Evolutionary conservation across 257 asterid species (phyloP).

Genomic region (Capsicum pubescens): DNA sequence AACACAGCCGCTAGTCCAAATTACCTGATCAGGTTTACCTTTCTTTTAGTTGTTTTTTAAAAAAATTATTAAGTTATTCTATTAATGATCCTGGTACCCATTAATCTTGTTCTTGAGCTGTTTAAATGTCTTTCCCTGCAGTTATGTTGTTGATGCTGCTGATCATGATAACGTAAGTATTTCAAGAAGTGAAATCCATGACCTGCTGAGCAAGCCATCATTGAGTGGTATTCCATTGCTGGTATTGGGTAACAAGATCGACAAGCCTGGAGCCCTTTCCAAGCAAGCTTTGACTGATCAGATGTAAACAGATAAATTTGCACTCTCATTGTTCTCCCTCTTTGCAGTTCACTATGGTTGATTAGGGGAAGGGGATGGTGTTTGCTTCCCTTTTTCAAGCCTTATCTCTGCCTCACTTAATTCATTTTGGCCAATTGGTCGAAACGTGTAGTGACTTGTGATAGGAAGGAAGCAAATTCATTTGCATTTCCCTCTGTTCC

Average conservation of each 20-base stretch:
- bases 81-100: neutral
- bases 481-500: neutral
- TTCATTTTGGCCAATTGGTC: conserved; percentile 7
- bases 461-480: neutral
- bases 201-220: conserved; percentile 87
- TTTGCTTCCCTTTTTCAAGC: neutral
- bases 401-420: neutral
- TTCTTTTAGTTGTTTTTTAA: neutral
- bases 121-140: conserved; percentile 40
- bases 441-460: neutral
- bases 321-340: neutral
- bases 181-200: conserved; percentile 88
- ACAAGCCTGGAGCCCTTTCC: conserved; percentile 80
- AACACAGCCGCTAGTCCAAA: neutral
- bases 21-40: neutral
- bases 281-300: conserved; percentile 88
- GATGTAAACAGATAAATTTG: conserved; percentile 58
- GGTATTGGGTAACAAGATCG: conserved; percentile 93
- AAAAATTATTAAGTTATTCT: neutral
- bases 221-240: conserved; percentile 91
- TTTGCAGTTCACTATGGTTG: neutral
- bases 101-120: neutral
- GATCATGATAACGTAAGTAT: conserved; percentile 82
- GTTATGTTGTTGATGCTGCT: conserved; percentile 97
- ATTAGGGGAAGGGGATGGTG: neutral